These are phyloP conservation scores for Plantago rigida DNA, from an alignment of 305 asterid genomes.

Conservation along the genomic window DNA sequence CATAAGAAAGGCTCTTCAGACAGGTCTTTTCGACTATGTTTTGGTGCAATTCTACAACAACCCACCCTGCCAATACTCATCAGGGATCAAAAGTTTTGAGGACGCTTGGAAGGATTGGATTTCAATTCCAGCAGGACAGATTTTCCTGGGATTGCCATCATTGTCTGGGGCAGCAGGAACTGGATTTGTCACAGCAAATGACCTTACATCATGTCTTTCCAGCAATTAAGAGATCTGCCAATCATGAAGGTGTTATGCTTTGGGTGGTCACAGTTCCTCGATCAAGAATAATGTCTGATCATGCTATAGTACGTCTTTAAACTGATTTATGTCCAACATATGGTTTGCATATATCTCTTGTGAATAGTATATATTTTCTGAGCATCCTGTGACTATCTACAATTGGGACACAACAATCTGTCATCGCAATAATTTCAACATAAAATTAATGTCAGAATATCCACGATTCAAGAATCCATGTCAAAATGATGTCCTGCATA, in stretches of 20 bases:
- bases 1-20: conserved; percentile 28
- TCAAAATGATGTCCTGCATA: background rate
- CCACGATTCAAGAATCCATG: background rate
- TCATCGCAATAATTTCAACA: background rate
- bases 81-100: conserved; percentile 24
- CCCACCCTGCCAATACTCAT: conserved; percentile 29
- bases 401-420: no score
- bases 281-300: conserved; percentile 27
- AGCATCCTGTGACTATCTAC: no score
- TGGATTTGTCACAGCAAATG: conserved; percentile 23
- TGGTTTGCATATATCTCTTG: background rate
- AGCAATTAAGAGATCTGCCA: conserved; percentile 22
- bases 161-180: conserved; percentile 29
- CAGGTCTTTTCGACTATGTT: conserved; percentile 30
- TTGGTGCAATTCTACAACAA: conserved; percentile 30
- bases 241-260: conserved; percentile 32
- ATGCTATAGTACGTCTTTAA: background rate
- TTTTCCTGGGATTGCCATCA: conserved; percentile 28
- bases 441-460: no score
- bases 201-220: conserved; percentile 27
- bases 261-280: conserved; percentile 28
- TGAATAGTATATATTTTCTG: no score
- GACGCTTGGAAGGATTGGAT: conserved; percentile 29
- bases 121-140: conserved; percentile 24
- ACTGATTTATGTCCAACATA: background rate